These are phyloP conservation scores for Pestalotiopsis sp. DNA, from an alignment of 2,329 filamentous ascomycete genomes.

Conservation along the genomic window DNA sequence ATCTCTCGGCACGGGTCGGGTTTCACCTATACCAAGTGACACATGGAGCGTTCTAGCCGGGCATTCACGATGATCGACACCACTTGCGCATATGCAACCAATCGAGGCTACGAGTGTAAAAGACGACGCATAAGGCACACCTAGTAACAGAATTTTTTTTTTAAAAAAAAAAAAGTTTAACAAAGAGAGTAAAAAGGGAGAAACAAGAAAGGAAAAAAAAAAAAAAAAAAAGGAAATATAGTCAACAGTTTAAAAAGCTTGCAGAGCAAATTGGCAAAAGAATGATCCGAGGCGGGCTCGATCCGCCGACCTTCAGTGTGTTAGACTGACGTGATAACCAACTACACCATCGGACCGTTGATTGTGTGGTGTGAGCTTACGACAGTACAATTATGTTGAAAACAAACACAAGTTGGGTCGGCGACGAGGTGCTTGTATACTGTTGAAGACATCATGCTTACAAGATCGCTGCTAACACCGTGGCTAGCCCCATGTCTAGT, in stretches of 20 bases:
- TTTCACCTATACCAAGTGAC: not conserved
- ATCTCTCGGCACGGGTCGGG: not conserved
- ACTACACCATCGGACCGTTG: slow-evolving; percentile 33
- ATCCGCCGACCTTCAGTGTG: slow-evolving; percentile 40
- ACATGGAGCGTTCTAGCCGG: not conserved
- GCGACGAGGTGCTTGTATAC: too few relatives aligned
- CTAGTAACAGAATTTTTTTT: not conserved
- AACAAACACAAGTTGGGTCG: too few relatives aligned
- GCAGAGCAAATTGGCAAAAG: not conserved
- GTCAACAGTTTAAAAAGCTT: too few relatives aligned
- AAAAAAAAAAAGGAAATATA: not conserved
- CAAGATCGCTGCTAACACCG: too few relatives aligned
- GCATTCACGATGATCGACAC: not conserved
- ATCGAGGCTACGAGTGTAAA: not conserved
- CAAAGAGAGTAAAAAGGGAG: not conserved
- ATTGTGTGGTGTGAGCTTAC: not conserved
- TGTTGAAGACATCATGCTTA: too few relatives aligned
- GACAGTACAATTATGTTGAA: too few relatives aligned
- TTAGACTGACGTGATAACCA: slow-evolving; percentile 54
- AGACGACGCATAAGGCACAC: too few relatives aligned
- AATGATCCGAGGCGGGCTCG: slow-evolving; percentile 26
- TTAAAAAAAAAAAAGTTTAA: not conserved
- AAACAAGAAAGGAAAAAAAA: not conserved
- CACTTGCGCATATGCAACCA: not conserved
- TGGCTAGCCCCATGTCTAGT: too few relatives aligned